Base-by-base conservation (phyloP, 495 filamentous ascomycete species). In the Aspergillus heteromorphus region DNA sequence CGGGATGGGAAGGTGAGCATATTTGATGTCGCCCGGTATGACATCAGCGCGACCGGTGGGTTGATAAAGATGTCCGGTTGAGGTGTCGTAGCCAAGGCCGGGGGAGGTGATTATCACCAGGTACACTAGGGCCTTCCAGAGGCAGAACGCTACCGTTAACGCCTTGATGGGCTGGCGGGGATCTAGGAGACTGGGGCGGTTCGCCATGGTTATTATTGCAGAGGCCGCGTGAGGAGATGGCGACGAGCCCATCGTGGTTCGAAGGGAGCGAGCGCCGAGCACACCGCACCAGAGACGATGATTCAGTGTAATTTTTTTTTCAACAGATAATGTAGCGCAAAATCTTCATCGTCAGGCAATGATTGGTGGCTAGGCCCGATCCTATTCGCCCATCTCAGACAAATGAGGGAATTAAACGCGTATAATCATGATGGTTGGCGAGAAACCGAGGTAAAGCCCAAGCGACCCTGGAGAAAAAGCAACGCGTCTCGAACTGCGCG, bases 1-100 rank as follows among this genome's bases (percentile, higher is more conserved):
- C 16, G 70, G 51, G 21, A 61, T 61, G 0, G 67, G 57, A 6
- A 71, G 62, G 6, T 60, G 57, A n/a, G 48, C 41, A 18, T 55
- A 34, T 19, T 58, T 55, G 11, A 25, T 36, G 8, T 43, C 19
- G n/a, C 16, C 40, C 14, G 48, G 48, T 30, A 50, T 51, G 57
- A 49, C 45, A 49, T 56, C 40, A 27, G 53, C 30, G 16, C 53
- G 14, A 56, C 55, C 43, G 45, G 45, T 49, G 17, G 30, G 42
- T 43, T 63, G 61, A 55, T 60, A 55, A 43, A 90, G 61, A 30
- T 95, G 77, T 8, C 74, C 74, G 21, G 83, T 88, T 21, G 93
- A 97, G 13, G 91, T 95, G 66, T 98, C 93, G 71, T 98, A 98
- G 31, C 89, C 86, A 7, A 79, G 78, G 9, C 88, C 85, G 17